Evolutionary conservation across 2,329 filamentous ascomycete genomes (phyloP).

Genomic region (Mariannaea sp.): DNA sequence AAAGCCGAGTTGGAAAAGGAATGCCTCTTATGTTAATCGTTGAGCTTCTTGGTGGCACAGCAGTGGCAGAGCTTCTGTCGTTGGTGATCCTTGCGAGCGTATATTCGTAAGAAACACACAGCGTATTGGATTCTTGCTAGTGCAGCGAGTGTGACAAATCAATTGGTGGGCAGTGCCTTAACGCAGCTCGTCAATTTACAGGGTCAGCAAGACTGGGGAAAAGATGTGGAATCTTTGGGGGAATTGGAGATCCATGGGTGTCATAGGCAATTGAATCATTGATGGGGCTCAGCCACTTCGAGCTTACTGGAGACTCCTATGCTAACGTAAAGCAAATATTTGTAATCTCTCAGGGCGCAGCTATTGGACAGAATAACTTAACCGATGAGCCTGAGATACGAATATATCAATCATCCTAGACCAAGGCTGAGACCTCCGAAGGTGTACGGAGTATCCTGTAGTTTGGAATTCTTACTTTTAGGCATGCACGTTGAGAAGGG

Average conservation of each 20-base stretch:
- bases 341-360: constrained; percentile 16
- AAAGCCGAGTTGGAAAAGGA: background rate
- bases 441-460: no score
- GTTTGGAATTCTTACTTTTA: background rate
- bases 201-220: background rate
- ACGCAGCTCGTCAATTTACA: no score
- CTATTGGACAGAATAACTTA: background rate
- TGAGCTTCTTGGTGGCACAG: background rate
- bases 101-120: background rate
- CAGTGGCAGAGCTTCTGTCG: background rate
- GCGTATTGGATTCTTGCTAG: constrained; percentile 22
- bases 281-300: constrained; percentile 24
- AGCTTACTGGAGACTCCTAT: constrained; percentile 5
- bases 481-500: background rate
- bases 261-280: constrained; percentile 34
- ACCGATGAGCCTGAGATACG: background rate
- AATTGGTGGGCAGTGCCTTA: constrained; percentile 5
- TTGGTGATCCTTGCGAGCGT: background rate
- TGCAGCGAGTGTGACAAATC: constrained; percentile 30
- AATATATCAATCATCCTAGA: background rate
- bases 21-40: background rate
- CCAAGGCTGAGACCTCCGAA: background rate
- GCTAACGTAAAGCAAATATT: constrained; percentile 1
- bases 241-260: background rate
- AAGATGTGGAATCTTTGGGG: constrained; percentile 31